Conservation (phyloP, 805 yeast genomes). For the Starmerella davenportii region DNA sequence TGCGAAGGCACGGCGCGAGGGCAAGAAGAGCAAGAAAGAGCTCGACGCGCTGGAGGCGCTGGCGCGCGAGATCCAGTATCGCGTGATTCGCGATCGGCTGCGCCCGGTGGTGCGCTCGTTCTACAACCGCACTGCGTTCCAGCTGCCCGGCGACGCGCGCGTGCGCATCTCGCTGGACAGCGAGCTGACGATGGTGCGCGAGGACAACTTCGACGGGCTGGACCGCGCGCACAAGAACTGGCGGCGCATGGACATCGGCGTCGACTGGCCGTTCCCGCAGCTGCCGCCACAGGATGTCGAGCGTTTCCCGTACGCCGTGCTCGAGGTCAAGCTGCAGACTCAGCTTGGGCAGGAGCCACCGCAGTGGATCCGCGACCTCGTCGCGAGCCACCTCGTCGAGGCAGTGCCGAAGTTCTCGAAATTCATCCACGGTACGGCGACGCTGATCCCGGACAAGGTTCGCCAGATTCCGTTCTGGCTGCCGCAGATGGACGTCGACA, state of each 20-base stretch:
- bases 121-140: slow-evolving; percentile 96
- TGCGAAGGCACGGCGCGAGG: slow-evolving; percentile 82
- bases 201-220: slow-evolving; percentile 84
- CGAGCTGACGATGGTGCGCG: slow-evolving; percentile 92
- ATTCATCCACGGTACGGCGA: slow-evolving; percentile 90
- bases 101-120: slow-evolving; percentile 93
- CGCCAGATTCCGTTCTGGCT: slow-evolving; percentile 88
- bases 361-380: slow-evolving; percentile 85
- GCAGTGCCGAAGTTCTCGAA: slow-evolving; percentile 97
- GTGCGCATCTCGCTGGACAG: slow-evolving; percentile 97
- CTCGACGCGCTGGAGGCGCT: slow-evolving; percentile 81
- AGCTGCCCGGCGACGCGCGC: slow-evolving; percentile 96
- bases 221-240: slow-evolving; percentile 86
- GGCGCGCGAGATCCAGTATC: slow-evolving; percentile 84
- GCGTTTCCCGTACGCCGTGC: slow-evolving; percentile 91
- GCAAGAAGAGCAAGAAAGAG: slow-evolving; percentile 70
- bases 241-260: slow-evolving; percentile 98
- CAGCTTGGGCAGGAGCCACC: slow-evolving; percentile 99
- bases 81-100: slow-evolving; percentile 62
- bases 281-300: slow-evolving; percentile 70
- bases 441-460: slow-evolving; percentile 70
- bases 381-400: slow-evolving; percentile 82
- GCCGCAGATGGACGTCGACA: slow-evolving; percentile 93
- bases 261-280: slow-evolving; percentile 85
- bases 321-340: slow-evolving; percentile 93